Base-by-base conservation (phyloP, 1,139 yeast species). In the Kodamaea arcana region DNA sequence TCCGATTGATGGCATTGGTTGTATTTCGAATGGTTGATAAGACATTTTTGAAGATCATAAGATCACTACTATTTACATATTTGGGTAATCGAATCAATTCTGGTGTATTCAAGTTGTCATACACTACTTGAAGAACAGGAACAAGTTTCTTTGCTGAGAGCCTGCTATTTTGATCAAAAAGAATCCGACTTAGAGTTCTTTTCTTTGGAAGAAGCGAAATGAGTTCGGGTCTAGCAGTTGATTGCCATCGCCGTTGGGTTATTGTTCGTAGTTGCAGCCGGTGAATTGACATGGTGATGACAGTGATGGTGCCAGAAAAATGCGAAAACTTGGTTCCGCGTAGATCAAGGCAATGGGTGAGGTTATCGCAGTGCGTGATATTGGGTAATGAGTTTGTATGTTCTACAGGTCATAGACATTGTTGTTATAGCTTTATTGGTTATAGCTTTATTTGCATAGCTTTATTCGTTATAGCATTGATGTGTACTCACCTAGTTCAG, bases 31-130 rank as follows among this genome's bases (percentile, higher is more conserved):
- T 67, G 25, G 75, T 75, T 30, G 78, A 80, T 24, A 90, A 60
- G 0, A 84, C 79, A 25, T 73, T 69, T 52, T 83, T 85, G 62
- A 86, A 75, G 2, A 72, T 55, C 77, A 87, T 75, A 34, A 88
- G 58, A 43, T 85, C 92, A 1, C 61, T 53, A 0, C 82, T 72
- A 7, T 54, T 58, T 14, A 80, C 68, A 32, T 65, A 70, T 0
- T 44, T 41, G 1, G 84, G 82, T 4, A 75, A 48, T 20, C 37
- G 37, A 28, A 70, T 63, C 11, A 40, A 42, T 29, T 44, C 54
- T 32, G 58, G 77, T 34, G 50, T 43, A 34, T 68, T 73, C 25
- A 77, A 43, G 18, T 64, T 54, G 16, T 62, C 52, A 50, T 82
- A 83, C 6, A 82, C 56, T 1, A 66, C 42, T 40, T 71, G 65